phyloP scores from a whole-genome alignment of 768 basidiomycete species.

The Lactarius pseudohatsudake region DNA sequence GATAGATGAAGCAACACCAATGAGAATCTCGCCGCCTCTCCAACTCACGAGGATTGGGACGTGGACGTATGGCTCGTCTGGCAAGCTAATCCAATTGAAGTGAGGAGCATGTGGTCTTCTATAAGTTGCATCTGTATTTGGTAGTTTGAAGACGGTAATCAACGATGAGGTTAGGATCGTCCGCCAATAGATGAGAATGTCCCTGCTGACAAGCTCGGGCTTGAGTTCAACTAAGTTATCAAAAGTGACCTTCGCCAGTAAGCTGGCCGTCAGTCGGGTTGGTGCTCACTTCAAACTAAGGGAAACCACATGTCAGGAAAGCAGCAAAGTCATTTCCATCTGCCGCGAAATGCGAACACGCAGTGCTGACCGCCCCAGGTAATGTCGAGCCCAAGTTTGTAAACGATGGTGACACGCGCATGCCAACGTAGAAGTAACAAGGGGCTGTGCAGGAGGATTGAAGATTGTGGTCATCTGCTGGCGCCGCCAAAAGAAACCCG shows the following conservation, averaged over 20 bases:
- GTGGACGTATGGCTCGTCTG: too few relatives aligned
- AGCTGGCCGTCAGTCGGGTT: conserved; percentile 7
- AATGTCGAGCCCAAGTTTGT: not conserved
- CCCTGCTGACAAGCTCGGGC: conserved; percentile 7
- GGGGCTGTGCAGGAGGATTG: conserved; percentile 1
- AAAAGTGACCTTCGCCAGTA: conserved; percentile 12
- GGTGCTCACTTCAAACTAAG: not conserved
- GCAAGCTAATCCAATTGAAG: conserved; percentile 15
- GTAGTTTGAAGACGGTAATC: conserved; percentile 1
- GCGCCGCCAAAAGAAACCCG: conserved; percentile 20
- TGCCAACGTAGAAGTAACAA: conserved; percentile 14
- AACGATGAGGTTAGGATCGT: too few relatives aligned
- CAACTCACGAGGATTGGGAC: conserved; percentile 15
- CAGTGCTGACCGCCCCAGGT: conserved; percentile 7
- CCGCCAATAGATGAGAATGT: not conserved
- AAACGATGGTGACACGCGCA: conserved; percentile 1
- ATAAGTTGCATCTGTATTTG: conserved; percentile 11
- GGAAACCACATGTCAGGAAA: conserved; percentile 5
- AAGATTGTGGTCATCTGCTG: conserved; percentile 1
- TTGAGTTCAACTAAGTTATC: conserved; percentile 5
- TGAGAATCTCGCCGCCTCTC: conserved; percentile 11
- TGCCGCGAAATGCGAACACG: conserved; percentile 14
- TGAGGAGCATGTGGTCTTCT: conserved; percentile 7
- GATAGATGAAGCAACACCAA: conserved; percentile 4
- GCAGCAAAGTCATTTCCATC: conserved; percentile 13